phyloP scores from a whole-genome alignment of 306 rosid species.

The Hylodesmum podocarpum region DNA sequence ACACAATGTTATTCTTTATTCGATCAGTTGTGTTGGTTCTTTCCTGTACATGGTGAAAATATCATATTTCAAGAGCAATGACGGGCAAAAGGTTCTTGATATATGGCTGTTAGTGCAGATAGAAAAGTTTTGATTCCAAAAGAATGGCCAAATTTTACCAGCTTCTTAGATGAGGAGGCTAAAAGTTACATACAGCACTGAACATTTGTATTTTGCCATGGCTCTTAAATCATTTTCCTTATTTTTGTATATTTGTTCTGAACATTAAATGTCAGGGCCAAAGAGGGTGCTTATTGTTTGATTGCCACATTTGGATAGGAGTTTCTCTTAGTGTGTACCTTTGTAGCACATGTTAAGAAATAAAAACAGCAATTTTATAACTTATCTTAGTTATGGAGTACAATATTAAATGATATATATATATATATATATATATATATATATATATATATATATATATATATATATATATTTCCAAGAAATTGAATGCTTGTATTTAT shows the following conservation, averaged over 20 bases:
- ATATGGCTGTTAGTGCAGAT: neutral
- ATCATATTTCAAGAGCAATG: constrained; percentile 35
- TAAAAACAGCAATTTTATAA: neutral
- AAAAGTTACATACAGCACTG: neutral
- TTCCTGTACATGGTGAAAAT: neutral
- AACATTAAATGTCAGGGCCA: neutral
- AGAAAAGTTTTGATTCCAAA: neutral
- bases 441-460: too few relatives aligned
- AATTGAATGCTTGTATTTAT: neutral
- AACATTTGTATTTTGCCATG: neutral
- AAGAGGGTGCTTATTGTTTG: neutral
- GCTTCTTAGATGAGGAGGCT: neutral
- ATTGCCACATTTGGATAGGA: neutral
- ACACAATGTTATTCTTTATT: constrained; percentile 16
- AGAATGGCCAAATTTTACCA: neutral
- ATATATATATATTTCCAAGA: neutral
- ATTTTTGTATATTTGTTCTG: neutral
- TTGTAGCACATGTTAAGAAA: neutral
- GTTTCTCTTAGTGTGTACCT: neutral
- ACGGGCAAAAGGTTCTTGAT: constrained; percentile 1
- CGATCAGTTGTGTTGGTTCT: neutral
- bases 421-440: too few relatives aligned
- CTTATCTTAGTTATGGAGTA: neutral
- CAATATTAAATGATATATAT: neutral
- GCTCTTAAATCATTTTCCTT: neutral